Evolutionary conservation across 2,329 filamentous ascomycete genomes (phyloP), one percentile per base, ranked within the genome.

Genomic region (Aaosphaeria pasadenensis): DNA sequence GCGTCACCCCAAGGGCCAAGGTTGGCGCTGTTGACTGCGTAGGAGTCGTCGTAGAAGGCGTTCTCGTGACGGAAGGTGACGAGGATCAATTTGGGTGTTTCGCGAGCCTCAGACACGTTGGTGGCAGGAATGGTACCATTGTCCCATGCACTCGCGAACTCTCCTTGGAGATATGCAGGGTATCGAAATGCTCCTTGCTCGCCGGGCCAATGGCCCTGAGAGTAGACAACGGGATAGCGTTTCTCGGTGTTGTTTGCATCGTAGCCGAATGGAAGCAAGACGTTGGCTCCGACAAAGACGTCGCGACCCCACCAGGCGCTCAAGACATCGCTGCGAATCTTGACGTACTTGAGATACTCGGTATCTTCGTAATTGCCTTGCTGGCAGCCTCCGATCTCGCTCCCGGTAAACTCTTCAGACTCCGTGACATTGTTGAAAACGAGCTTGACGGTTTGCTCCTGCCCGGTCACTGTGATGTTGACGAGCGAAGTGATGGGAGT

Each of bases 311-410:
- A 71, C 41, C 67, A 72, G 2, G 59, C 50, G 57, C 65, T 69
- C 30, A 72, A 51, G 32, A 57, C 59, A n/a, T 63, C 49, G 47
- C 69, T 71, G 24, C 66, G 67, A 11, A 71, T 71, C 52, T 71
- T 72, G 54, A 71, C 43, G 43, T 69, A 52, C 47, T 70, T 71
- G 2, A 71, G 45, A 4, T 49, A 49, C 5, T 63, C 56, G 0
- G 61, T 68, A 30, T 71, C 67, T 30, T 56, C 50, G 44, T 71
- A 71, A 46, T 71, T 72, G n/a, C 67, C 69, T 45, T 72, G 70
- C 17, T 58, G 51, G 49, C 70, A 71, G 4, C 66, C 66, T 1
- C 70, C 68, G 30, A 71, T 69, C 46, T 71, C 70, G 5, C 51
- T 62, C 4, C 68, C 68, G 11, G 51, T 57, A 45, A 67, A 64